phyloP scores from a whole-genome alignment of 371 early-diverging fungal species.

The Saksenaea vasiformis region DNA sequence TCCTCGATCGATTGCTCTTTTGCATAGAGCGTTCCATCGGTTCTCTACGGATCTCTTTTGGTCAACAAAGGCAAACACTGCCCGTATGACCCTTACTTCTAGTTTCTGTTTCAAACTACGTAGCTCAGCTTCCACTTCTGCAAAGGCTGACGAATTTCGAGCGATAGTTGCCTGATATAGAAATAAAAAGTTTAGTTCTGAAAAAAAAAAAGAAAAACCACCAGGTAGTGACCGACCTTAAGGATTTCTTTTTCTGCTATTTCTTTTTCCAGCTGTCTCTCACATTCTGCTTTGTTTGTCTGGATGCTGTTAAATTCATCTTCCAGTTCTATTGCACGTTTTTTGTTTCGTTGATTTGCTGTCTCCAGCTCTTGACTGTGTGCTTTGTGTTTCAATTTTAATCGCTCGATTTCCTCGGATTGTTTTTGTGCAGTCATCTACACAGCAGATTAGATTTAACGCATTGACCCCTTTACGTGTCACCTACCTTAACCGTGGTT shows the following conservation, averaged over 20 bases:
- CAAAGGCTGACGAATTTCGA: slow-evolving; percentile 43
- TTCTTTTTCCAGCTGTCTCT: slow-evolving; percentile 33
- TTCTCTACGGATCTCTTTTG: slow-evolving; percentile 19
- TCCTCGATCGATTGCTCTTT: slow-evolving; percentile 53
- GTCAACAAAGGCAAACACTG: neutral
- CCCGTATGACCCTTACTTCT: slow-evolving; percentile 32
- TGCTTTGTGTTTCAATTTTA: slow-evolving; percentile 40
- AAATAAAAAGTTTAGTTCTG: neutral
- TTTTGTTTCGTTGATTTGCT: slow-evolving; percentile 24
- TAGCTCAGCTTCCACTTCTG: slow-evolving; percentile 49
- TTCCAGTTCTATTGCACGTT: slow-evolving; percentile 23
- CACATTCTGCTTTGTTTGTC: slow-evolving; percentile 16
- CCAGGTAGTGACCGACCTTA: neutral
- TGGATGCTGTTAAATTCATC: slow-evolving; percentile 23
- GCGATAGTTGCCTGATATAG: slow-evolving; percentile 11
- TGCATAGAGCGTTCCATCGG: slow-evolving; percentile 44
- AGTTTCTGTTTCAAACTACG: slow-evolving; percentile 43
- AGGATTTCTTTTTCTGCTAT: slow-evolving; percentile 9
- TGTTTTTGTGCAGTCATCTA: slow-evolving; percentile 36
- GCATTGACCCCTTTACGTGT: neutral
- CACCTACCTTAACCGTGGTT: slow-evolving; percentile 31
- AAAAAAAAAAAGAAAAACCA: neutral
- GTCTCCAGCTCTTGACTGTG: slow-evolving; percentile 46
- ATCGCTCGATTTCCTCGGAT: slow-evolving; percentile 47
- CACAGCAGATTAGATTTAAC: neutral